Evolutionary conservation across 352 stramenopile species (phyloP), one percentile per base, ranked within the genome.

Genomic region (Globisporangium uncinulatum): DNA sequence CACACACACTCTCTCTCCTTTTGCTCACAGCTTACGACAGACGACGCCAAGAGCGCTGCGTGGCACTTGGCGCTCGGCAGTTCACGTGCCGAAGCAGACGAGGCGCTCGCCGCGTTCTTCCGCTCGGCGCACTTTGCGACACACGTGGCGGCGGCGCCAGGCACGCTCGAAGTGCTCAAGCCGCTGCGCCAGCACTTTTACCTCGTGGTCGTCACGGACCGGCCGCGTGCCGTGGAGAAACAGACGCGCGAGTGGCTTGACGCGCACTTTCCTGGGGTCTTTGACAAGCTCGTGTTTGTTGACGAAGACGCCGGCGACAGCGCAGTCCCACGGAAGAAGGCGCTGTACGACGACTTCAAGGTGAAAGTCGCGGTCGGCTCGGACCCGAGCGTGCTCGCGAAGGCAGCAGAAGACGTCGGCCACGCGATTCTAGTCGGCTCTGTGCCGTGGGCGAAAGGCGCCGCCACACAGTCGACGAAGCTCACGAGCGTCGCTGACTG

Each of bases 191-290:
- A 78, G 54, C 72, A 65, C 44, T 89, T 89, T 34, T 81, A 69
- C n/a, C 51, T 92, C 34, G 50, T 87, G 21, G 82, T 69, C 6
- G 57, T 92, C 54, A 83, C 79, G 17, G 65, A 85, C 44, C 76
- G 79, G 3, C 82, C 82, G 24, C 82, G 77, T 3, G 39, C 52
- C 14, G 71, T 82, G 29, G 82, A 92, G 64, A 86, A 77, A 51
- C 65, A 69, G n/a, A 89, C 82, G 24, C 74, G 79, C 45, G 79
- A 87, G 67, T 92, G 82, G 82, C 61, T 92, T 17, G 82, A 92
- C 51, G 56, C 62, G 36, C 55, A 87, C 55, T 89, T 83, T 43
- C 13, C 56, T 5, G 79, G 76, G 6, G 70, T 92, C 11, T 92
- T 92, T 29, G 79, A 89, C 63, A 89, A 84, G 55, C 70, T 92